Percentiles rank a stretch among this genome's conserved stretches.
Conservation (phyloP, 768 basidiomycete species). For the Tylopilus plumbeoviolaceoides region DNA sequence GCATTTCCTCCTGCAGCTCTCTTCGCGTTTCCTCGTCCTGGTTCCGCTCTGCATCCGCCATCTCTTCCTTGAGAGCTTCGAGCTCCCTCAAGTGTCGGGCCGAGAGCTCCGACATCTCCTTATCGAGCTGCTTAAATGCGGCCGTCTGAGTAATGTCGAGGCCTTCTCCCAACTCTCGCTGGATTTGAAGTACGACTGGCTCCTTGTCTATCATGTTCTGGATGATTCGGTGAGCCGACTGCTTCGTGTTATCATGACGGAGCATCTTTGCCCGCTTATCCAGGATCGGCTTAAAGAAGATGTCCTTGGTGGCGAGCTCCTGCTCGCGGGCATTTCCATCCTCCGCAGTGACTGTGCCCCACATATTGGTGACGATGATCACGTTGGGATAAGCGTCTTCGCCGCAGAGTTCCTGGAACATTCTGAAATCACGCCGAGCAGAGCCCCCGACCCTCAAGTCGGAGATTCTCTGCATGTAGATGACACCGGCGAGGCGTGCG, state of each 20-base stretch:
- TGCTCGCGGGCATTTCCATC: slow-evolving; percentile 39
- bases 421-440: slow-evolving; percentile 44
- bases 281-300: slow-evolving; percentile 50
- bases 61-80: slow-evolving; percentile 42
- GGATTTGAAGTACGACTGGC: slow-evolving; percentile 47
- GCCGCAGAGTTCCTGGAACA: slow-evolving; percentile 54
- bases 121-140: slow-evolving; percentile 49
- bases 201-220: slow-evolving; percentile 37
- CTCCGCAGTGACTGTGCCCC: slow-evolving; percentile 38
- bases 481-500: slow-evolving; percentile 42
- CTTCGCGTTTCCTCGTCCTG: slow-evolving; percentile 45
- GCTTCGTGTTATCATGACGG: slow-evolving; percentile 40
- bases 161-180: slow-evolving; percentile 47
- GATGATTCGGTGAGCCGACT: slow-evolving; percentile 45
- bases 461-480: slow-evolving; percentile 51
- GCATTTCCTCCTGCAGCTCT: slow-evolving; percentile 41
- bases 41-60: slow-evolving; percentile 40
- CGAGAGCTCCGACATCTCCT: slow-evolving; percentile 45
- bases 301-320: slow-evolving; percentile 38
- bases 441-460: slow-evolving; percentile 48
- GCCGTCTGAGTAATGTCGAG: slow-evolving; percentile 49
- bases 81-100: slow-evolving; percentile 45
- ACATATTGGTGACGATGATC: slow-evolving; percentile 51
- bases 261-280: slow-evolving; percentile 41
- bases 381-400: slow-evolving; percentile 47